Base-by-base conservation (phyloP, 1,284 basidiomycete species). In the Sphagnurus paluster region DNA sequence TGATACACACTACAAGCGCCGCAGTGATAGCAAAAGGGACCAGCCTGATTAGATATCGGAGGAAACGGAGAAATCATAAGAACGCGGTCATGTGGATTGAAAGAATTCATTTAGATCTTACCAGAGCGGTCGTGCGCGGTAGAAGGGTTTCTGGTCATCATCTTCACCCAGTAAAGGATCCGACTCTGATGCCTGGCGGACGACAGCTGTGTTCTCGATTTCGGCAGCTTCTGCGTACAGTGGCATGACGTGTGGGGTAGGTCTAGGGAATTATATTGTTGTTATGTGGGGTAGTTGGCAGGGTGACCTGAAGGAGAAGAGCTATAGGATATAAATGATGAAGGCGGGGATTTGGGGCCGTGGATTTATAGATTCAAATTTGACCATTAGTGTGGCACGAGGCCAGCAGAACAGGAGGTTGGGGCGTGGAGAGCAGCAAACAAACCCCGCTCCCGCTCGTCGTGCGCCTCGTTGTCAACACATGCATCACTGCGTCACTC, bases 1-100 rank as follows among this genome's bases (percentile, higher is more conserved):
- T 14, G 30, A 25, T 21, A 74, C 80, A 62, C 59, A 89, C 85
- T 35, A 77, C 77, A 23, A 89, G 54, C 2, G 86, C 75, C 14
- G 80, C 76, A n/a, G 75, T 66, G 30, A 90, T 64, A 3, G 79
- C 84, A 59, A 89, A 87, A 1, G 87, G 87, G 20, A 87, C 83
- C 13, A 89, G 74, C 86, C 86, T 89, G 49, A 34, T 32, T 20
- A 23, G 5, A 10, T 33, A 5, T 17, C 29, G 23, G 9, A 16
- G n/a, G 37, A 28, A 17, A 33, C 13, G 16, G 30, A 33, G 30
- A 33, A 7, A 14, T 33, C 30, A 36, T 45, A 23, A 46, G 34
- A 21, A 30, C 21, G 39, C 30, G 21, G 33, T 21, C 36, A 25
- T 19, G 25, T 23, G 24, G 24, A 34, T 6, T 4, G 19, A 17